Conservation (phyloP, 352 stramenopile genomes). For the Phytophthora macrochlamydospora region DNA sequence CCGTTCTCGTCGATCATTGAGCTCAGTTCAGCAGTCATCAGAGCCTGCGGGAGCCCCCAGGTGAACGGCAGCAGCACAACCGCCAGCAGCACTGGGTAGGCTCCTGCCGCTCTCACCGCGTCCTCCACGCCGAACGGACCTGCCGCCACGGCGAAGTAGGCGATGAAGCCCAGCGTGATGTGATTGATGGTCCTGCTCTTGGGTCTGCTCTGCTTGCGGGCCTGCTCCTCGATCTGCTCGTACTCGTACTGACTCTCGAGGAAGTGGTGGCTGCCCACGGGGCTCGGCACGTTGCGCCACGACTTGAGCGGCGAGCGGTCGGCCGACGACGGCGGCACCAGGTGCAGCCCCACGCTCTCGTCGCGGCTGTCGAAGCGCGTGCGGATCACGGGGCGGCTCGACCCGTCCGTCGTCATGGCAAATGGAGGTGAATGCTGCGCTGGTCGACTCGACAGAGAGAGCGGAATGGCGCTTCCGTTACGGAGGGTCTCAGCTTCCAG, state of each 20-base stretch:
- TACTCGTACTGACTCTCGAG: conserved; percentile 58
- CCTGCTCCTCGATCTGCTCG: conserved; percentile 37
- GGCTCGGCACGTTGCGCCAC: conserved; percentile 74
- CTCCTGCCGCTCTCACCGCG: conserved; percentile 70
- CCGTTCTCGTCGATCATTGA: conserved; percentile 89
- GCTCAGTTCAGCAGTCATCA: conserved; percentile 87
- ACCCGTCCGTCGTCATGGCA: conserved; percentile 12
- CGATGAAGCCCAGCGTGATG: conserved; percentile 84
- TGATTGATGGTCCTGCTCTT: conserved; percentile 81
- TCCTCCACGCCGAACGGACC: conserved; percentile 84
- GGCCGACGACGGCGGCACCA: conserved; percentile 73
- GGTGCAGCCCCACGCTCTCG: conserved; percentile 52
- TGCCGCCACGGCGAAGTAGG: conserved; percentile 82
- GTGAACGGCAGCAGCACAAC: conserved; percentile 80
- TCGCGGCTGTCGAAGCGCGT: conserved; percentile 72
- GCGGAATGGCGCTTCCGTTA: background rate
- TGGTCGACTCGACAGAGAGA: background rate
- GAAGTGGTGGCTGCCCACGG: conserved; percentile 48
- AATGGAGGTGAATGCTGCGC: background rate
- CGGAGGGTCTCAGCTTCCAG: background rate
- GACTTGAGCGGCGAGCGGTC: conserved; percentile 79
- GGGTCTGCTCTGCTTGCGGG: conserved; percentile 23
- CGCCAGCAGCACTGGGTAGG: conserved; percentile 72
- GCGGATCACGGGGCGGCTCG: conserved; percentile 34
- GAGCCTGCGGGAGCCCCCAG: conserved; percentile 81